Conservation (phyloP, 148 eudicot species). For the Diospyros kaki region DNA sequence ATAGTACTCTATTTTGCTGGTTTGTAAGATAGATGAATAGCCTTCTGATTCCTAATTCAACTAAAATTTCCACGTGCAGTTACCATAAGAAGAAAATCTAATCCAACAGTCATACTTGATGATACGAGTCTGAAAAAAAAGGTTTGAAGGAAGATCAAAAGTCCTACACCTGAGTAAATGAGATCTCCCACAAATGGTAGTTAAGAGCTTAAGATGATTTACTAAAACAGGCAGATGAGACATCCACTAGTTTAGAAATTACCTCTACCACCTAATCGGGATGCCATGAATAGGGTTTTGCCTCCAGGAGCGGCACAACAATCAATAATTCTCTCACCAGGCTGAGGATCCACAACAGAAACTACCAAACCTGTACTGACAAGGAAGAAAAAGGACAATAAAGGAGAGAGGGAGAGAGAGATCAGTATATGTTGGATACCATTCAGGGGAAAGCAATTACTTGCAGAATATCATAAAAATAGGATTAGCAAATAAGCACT, state of each 20-base stretch:
- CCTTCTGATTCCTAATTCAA: neutral
- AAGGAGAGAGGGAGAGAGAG: too few relatives aligned
- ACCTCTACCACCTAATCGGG: slow-evolving; percentile 78
- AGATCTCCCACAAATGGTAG: too few relatives aligned
- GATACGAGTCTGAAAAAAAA: neutral
- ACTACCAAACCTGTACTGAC: slow-evolving; percentile 67
- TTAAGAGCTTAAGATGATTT: neutral
- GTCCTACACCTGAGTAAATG: too few relatives aligned
- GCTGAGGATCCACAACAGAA: slow-evolving; percentile 78
- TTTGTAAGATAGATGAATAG: neutral
- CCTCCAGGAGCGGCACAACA: slow-evolving; percentile 99
- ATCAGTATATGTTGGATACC: neutral
- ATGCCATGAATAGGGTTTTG: slow-evolving; percentile 89
- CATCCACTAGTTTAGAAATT: neutral
- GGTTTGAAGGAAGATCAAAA: neutral
- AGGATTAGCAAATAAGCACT: slow-evolving; percentile 3
- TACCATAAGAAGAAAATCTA: neutral
- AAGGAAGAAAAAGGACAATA: neutral
- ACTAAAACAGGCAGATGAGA: neutral
- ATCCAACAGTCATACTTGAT: neutral
- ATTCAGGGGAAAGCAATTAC: neutral
- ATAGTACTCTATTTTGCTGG: neutral
- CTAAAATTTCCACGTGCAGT: neutral
- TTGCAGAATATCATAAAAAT: neutral
- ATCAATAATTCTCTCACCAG: slow-evolving; percentile 79